A percentile compares a stretch with the other conserved stretches of the same genome.
These are phyloP conservation scores for Calonectria crousiana DNA, from an alignment of 2,329 filamentous ascomycete genomes.

Conservation along the genomic window DNA sequence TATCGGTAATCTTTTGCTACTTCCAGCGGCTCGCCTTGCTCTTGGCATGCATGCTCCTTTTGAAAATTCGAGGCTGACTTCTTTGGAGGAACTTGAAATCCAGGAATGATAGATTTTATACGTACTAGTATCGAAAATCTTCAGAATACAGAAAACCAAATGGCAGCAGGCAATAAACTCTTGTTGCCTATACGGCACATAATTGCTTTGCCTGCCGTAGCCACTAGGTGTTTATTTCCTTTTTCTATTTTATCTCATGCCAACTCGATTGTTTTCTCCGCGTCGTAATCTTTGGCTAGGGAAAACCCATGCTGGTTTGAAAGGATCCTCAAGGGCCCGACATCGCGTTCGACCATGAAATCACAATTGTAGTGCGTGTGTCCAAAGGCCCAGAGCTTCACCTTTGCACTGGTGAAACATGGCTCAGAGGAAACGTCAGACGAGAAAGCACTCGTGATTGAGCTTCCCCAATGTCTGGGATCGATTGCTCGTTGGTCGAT, in stretches of 20 bases:
- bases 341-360: slow-evolving; percentile 37
- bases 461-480: slow-evolving; percentile 47
- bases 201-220: neutral
- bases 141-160: too few species aligned
- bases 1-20: too few species aligned
- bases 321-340: slow-evolving; percentile 48
- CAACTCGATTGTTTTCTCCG: slow-evolving; percentile 36
- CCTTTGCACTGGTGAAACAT: slow-evolving; percentile 50
- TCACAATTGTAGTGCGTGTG: slow-evolving; percentile 63
- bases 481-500: slow-evolving; percentile 48
- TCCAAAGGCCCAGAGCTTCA: slow-evolving; percentile 61
- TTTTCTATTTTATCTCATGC: neutral
- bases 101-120: too few species aligned
- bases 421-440: slow-evolving; percentile 52
- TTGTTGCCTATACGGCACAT: too few species aligned
- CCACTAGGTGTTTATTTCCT: neutral
- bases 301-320: slow-evolving; percentile 57
- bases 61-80: too few species aligned
- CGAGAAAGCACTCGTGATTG: slow-evolving; percentile 49
- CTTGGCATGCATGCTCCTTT: too few species aligned
- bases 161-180: too few species aligned
- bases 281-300: slow-evolving; percentile 51
- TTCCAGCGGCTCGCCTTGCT: too few species aligned
- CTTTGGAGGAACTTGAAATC: too few species aligned
- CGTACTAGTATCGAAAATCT: too few species aligned